Evolutionary conservation across 495 filamentous ascomycete species (phyloP), one percentile per base, ranked within the genome.

Genomic region (Diplogelasinospora grovesii): DNA sequence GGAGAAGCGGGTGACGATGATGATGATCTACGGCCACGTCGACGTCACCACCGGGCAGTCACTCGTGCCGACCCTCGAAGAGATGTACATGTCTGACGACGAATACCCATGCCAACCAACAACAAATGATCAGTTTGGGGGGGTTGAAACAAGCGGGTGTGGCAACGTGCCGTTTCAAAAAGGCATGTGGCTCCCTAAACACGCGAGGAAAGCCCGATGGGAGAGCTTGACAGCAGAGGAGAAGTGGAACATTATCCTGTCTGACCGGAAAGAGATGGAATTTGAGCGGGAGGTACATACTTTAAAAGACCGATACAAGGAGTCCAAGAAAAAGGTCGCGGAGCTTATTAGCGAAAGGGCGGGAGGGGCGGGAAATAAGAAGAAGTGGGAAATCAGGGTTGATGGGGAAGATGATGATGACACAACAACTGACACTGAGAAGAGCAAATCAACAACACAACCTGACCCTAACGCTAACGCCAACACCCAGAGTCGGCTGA

Each of bases 1-100:
- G 22, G 50, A 71, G 28, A 21, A 46, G 10, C 59, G 68, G 50
- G 59, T 70, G 31, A 30, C 58, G 26, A 43, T 63, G 36, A 74
- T 79, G 62, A 65, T 77, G 49, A 39, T 70, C n/a, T 79, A 64
- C 48, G 78, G 78, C 2, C 74, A 71, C 50, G 57, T 77, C 22
- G 63, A 80, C 50, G 41, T 51, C 20, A 34, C 35, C 16, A 71
- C 68, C 5, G 61, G 61, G 29, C 27, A 59, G 42, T 59, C 68
- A 37, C 43, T 60, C 4, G 53, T 60, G 3, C 60, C 63, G 7
- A 55, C 47, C 18, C 41, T 59, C 36, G 62, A 66, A 10, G 67
- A 70, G 59, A 57, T 64, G 56, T 66, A 71, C 49, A 67, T 69
- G 48, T 61, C 62, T 52, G 64, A 69, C 39, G 64, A 62, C 10